Conservation (phyloP, 768 basidiomycete species). For the Rhodotorula graminis region DNA sequence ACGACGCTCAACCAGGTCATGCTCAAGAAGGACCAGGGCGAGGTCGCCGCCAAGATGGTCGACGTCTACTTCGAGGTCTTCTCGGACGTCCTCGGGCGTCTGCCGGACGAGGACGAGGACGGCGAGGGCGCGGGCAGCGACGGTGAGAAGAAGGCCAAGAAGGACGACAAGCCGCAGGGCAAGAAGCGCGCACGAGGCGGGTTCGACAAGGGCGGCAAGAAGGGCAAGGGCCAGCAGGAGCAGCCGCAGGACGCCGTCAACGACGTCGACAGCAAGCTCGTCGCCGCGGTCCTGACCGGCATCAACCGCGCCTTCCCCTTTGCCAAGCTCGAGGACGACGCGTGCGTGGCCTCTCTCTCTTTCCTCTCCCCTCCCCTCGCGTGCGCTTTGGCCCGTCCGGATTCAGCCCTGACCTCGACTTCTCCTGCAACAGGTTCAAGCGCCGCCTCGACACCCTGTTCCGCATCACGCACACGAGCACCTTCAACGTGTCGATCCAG, state of each 20-base stretch:
- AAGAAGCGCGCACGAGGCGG: constrained; percentile 31
- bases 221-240: constrained; percentile 47
- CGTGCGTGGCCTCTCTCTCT: constrained; percentile 44
- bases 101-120: constrained; percentile 44
- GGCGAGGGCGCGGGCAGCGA: constrained; percentile 36
- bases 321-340: constrained; percentile 68
- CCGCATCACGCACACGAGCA: constrained; percentile 87
- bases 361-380: constrained; percentile 48
- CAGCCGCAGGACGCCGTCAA: constrained; percentile 51
- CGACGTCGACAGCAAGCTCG: constrained; percentile 62
- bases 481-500: constrained; percentile 94
- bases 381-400: constrained; percentile 22
- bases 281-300: constrained; percentile 86
- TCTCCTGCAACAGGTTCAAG: constrained; percentile 51
- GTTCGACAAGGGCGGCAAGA: constrained; percentile 6
- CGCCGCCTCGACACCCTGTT: constrained; percentile 89
- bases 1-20: constrained; percentile 94
- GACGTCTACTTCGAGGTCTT: constrained; percentile 94
- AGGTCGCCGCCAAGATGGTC: constrained; percentile 71
- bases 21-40: constrained; percentile 60
- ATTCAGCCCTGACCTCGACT: not conserved
- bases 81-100: constrained; percentile 67
- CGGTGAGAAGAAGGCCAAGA: constrained; percentile 24
- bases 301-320: constrained; percentile 93
- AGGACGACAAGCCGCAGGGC: constrained; percentile 8